Conservation (phyloP, 345 rosid species). For the Populus simonii region DNA sequence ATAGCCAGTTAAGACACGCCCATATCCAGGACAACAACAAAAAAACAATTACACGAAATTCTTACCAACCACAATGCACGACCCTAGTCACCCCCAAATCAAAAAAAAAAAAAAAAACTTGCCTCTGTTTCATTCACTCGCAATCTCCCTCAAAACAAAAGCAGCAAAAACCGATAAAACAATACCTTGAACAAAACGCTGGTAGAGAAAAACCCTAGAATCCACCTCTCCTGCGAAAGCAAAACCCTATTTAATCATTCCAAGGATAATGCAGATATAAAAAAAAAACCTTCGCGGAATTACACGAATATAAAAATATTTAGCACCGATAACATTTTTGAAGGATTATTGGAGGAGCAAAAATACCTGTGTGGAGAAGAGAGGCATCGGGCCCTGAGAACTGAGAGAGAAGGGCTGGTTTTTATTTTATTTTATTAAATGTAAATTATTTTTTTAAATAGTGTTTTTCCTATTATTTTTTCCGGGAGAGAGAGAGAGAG, state of each 20-base stretch:
- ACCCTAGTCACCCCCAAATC: conserved; percentile 21
- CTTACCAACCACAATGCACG: conserved; percentile 30
- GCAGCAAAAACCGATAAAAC: background rate
- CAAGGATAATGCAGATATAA: conserved; percentile 30
- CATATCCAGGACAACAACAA: background rate
- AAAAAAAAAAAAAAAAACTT: conserved; percentile 20
- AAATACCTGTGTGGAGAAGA: background rate
- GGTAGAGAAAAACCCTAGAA: conserved; percentile 36
- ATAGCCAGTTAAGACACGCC: conserved; percentile 17
- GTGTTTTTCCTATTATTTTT: too few species aligned
- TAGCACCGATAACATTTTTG: background rate
- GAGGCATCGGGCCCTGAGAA: background rate
- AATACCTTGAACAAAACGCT: conserved; percentile 8
- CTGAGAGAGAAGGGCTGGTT: background rate
- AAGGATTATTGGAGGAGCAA: background rate
- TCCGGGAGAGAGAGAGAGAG: background rate
- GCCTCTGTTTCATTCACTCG: background rate
- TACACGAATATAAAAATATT: background rate
- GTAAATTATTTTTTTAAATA: too few species aligned
- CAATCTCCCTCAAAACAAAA: background rate
- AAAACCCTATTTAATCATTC: conserved; percentile 19
- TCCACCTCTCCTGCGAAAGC: conserved; percentile 29
- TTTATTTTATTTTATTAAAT: background rate
- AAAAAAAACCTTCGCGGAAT: background rate
- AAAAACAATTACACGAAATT: conserved; percentile 8